Evolutionary conservation across 805 yeast genomes (phyloP).

Genomic region (Cyberlindnera petersonii): DNA sequence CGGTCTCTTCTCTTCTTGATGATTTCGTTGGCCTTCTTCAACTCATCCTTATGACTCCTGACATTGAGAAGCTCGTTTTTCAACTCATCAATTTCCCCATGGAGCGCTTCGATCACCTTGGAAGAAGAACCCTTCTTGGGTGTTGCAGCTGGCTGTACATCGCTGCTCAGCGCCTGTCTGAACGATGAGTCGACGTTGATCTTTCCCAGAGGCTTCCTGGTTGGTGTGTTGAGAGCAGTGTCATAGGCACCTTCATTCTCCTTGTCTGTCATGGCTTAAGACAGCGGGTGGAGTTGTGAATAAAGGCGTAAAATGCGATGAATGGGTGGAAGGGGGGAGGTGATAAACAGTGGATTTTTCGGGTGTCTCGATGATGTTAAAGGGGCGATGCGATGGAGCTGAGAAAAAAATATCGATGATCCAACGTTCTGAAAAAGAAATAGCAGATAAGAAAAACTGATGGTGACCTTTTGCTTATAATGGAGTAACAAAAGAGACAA

Average conservation of each 20-base stretch:
- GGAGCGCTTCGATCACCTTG: slow-evolving; percentile 41
- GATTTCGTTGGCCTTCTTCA: slow-evolving; percentile 50
- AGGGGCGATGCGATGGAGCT: background rate
- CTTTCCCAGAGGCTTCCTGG: slow-evolving; percentile 13
- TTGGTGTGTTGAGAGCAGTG: slow-evolving; percentile 5
- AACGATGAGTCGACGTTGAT: slow-evolving; percentile 12
- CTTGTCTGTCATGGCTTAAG: slow-evolving; percentile 10
- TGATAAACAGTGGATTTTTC: too few relatives aligned
- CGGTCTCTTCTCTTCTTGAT: slow-evolving; percentile 47
- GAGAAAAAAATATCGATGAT: background rate
- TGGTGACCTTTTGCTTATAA: too few relatives aligned
- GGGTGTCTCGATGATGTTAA: background rate
- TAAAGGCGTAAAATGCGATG: too few relatives aligned
- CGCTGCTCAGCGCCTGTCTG: background rate
- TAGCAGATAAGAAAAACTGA: too few relatives aligned
- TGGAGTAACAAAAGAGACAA: too few relatives aligned
- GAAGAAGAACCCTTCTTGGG: slow-evolving; percentile 14
- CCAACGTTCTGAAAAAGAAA: too few relatives aligned
- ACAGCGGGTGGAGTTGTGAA: background rate
- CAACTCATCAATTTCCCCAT: slow-evolving; percentile 49
- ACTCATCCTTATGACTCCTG: slow-evolving; percentile 46
- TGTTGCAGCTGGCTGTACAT: slow-evolving; percentile 1
- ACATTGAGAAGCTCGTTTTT: slow-evolving; percentile 35
- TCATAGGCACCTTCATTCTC: slow-evolving; percentile 5
- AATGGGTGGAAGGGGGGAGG: too few relatives aligned